Conservation (phyloP, 164 flowering plant genomes). For the Liriodendron chinense region DNA sequence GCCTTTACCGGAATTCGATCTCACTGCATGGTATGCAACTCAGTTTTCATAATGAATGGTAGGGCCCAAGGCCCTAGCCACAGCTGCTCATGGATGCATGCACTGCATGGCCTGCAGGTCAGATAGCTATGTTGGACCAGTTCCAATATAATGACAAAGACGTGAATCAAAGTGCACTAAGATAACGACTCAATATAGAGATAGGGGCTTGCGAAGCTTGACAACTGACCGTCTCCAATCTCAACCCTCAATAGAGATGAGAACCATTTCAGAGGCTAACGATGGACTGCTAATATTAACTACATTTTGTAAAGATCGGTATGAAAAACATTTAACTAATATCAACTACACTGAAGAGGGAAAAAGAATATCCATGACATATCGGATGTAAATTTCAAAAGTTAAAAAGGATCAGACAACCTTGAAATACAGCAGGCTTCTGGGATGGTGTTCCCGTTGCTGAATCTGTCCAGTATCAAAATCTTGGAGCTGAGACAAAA, state of each 20-base stretch:
- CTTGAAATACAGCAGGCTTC: background rate
- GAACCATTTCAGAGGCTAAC: background rate
- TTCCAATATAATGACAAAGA: too few relatives aligned
- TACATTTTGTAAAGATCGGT: background rate
- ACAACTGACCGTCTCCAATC: too few relatives aligned
- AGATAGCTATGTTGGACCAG: too few relatives aligned
- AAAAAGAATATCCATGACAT: background rate
- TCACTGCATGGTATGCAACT: too few relatives aligned
- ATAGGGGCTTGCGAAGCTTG: background rate
- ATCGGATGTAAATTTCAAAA: background rate
- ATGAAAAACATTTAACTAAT: background rate
- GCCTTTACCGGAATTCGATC: too few relatives aligned
- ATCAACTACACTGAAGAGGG: background rate
- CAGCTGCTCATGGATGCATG: too few relatives aligned
- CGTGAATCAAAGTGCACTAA: too few relatives aligned
- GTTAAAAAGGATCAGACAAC: background rate
- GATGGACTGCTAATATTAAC: background rate
- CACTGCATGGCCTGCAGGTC: too few relatives aligned
- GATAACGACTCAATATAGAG: background rate
- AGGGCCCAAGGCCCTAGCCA: too few relatives aligned
- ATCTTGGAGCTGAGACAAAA: constrained; percentile 63
- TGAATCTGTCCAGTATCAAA: constrained; percentile 24
- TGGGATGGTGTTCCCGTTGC: background rate
- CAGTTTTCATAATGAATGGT: too few relatives aligned
- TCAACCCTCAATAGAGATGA: background rate